phyloP scores from a whole-genome alignment of 495 filamentous ascomycete genomes.

The Copromyces sp. region DNA sequence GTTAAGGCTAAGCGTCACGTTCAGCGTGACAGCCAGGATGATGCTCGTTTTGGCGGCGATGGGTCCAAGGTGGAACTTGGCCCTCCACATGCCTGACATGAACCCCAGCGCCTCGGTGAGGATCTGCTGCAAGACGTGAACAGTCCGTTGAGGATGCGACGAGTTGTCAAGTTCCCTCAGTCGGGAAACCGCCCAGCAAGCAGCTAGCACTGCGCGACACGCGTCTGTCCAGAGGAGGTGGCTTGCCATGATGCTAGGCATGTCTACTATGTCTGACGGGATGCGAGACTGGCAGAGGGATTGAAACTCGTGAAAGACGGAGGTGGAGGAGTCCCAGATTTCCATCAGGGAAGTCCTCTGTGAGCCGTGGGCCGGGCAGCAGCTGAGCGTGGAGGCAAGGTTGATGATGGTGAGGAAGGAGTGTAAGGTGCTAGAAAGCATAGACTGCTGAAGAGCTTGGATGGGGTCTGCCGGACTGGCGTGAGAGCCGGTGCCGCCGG shows the following conservation, averaged over 20 bases:
- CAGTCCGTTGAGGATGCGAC: slow-evolving; percentile 3
- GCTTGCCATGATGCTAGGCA: slow-evolving; percentile 2
- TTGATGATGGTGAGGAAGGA: slow-evolving; percentile 7
- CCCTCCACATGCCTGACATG: slow-evolving; percentile 2
- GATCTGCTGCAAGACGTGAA: slow-evolving; percentile 5
- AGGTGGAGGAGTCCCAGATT: slow-evolving; percentile 10
- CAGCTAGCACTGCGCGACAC: slow-evolving; percentile 4
- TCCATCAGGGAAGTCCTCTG: slow-evolving; percentile 9
- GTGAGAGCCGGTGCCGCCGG: not conserved
- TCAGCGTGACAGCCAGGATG: not conserved
- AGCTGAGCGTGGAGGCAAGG: not conserved
- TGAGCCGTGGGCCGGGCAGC: not conserved
- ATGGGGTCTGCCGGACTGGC: not conserved
- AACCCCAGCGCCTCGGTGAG: slow-evolving; percentile 2
- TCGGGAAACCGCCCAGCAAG: slow-evolving; percentile 5
- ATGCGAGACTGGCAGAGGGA: slow-evolving; percentile 1
- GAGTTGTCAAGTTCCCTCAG: slow-evolving; percentile 1
- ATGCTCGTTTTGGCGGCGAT: slow-evolving; percentile 7
- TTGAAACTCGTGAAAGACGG: slow-evolving; percentile 14
- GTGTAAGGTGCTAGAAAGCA: slow-evolving; percentile 8
- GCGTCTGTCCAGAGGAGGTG: slow-evolving; percentile 15
- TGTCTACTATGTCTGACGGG: too few relatives aligned
- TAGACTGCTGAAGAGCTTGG: slow-evolving; percentile 6
- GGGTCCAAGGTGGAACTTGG: slow-evolving; percentile 7
- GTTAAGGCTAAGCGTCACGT: slow-evolving; percentile 1